A percentile compares a stretch with the other conserved stretches of the same genome.
Evolutionary conservation across 179 eudicot genomes (phyloP).

Genomic region (Patellifolia procumbens): DNA sequence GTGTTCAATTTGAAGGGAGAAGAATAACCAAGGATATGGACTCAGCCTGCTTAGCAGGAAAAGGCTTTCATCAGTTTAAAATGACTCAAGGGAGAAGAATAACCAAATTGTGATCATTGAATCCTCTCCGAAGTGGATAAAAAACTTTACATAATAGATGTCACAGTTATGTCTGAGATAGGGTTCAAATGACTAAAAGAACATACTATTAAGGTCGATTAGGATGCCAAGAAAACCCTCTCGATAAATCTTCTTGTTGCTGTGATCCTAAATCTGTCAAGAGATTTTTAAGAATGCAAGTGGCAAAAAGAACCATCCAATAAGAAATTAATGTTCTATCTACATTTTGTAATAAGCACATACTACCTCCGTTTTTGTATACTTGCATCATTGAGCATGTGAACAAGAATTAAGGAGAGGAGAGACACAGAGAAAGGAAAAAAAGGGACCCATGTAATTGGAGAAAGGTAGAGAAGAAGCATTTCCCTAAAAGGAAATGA

Average conservation of each 20-base stretch:
- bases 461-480: too few relatives aligned
- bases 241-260: background rate
- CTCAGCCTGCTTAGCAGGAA: background rate
- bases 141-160: background rate
- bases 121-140: background rate
- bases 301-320: background rate
- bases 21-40: constrained; percentile 10
- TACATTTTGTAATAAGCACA: too few relatives aligned
- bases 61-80: background rate
- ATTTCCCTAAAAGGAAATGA: too few relatives aligned
- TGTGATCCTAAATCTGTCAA: background rate
- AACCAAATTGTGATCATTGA: too few relatives aligned
- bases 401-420: too few relatives aligned
- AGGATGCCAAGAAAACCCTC: background rate
- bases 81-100: background rate
- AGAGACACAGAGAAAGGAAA: too few relatives aligned
- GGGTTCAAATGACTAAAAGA: background rate
- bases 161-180: background rate
- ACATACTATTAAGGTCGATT: background rate
- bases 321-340: background rate
- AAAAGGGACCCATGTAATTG: too few relatives aligned
- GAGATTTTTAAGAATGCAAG: background rate
- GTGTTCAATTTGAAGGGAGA: background rate
- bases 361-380: too few relatives aligned
- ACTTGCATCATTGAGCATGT: too few relatives aligned